These are phyloP conservation scores for Metschnikowia hibisci DNA, from an alignment of 805 yeast genomes.

Conservation along the genomic window DNA sequence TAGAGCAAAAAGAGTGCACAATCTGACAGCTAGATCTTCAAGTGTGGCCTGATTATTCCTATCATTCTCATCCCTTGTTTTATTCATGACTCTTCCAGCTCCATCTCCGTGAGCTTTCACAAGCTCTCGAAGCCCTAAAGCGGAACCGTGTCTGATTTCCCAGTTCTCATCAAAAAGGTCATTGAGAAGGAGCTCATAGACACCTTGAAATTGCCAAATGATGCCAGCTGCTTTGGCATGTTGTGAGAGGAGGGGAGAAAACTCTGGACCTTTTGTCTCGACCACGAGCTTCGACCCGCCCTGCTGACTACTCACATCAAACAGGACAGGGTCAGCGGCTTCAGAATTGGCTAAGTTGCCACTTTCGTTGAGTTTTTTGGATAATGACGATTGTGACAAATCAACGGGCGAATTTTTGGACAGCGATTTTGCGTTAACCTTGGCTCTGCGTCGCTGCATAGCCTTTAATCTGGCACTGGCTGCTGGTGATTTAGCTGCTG, in stretches of 20 bases:
- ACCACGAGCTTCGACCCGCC: slow-evolving; percentile 81
- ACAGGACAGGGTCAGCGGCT: slow-evolving; percentile 28
- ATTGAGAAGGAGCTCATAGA: slow-evolving; percentile 72
- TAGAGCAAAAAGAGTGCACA: slow-evolving; percentile 81
- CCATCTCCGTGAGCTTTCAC: slow-evolving; percentile 76
- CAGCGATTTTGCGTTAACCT: slow-evolving; percentile 56
- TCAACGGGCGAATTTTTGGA: slow-evolving; percentile 53
- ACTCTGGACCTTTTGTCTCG: slow-evolving; percentile 65
- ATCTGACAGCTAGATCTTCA: slow-evolving; percentile 83
- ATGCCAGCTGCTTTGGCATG: slow-evolving; percentile 68
- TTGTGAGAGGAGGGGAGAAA: slow-evolving; percentile 64
- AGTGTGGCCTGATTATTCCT: slow-evolving; percentile 61
- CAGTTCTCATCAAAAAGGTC: slow-evolving; percentile 83
- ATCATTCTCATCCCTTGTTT: slow-evolving; percentile 58
- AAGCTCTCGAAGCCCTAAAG: slow-evolving; percentile 86
- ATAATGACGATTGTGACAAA: slow-evolving; percentile 66
- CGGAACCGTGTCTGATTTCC: slow-evolving; percentile 96
- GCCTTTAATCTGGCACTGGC: slow-evolving; percentile 81
- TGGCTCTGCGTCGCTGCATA: slow-evolving; percentile 89
- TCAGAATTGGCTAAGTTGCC: slow-evolving; percentile 25
- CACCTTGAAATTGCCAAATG: slow-evolving; percentile 94
- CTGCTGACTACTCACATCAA: slow-evolving; percentile 71
- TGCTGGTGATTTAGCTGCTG: slow-evolving; percentile 24
- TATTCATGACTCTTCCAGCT: slow-evolving; percentile 77
- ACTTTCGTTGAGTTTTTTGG: slow-evolving; percentile 48